These are phyloP conservation scores for Teratosphaeria nubilosa DNA, from an alignment of 2,329 filamentous ascomycete species.

Conservation along the genomic window DNA sequence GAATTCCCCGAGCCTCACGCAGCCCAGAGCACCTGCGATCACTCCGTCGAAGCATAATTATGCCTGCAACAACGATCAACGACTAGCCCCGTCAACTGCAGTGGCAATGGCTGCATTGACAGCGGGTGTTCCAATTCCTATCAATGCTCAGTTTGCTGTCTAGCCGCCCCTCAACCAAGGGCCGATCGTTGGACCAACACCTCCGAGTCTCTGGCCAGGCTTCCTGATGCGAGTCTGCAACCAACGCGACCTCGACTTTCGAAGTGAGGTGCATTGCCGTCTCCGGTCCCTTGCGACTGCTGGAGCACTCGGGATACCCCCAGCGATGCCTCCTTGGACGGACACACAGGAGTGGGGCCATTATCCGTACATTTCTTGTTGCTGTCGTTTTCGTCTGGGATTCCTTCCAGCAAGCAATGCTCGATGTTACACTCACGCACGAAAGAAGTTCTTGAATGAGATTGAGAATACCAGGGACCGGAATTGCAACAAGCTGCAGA, in stretches of 20 bases:
- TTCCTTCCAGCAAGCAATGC: neutral
- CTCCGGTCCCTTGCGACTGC: neutral
- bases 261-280: neutral
- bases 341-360: neutral
- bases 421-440: neutral
- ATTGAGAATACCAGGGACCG: neutral
- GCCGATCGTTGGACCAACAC: neutral
- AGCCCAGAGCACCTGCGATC: neutral
- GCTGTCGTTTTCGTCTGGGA: neutral
- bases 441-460: neutral
- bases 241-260: neutral
- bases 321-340: neutral
- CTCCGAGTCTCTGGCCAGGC: neutral
- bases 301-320: neutral
- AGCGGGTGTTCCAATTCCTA: neutral
- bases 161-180: neutral
- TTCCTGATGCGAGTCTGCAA: slow-evolving; percentile 2
- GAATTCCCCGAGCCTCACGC: neutral
- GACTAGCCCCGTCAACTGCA: neutral
- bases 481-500: neutral
- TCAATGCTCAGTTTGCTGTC: neutral
- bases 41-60: neutral
- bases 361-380: neutral
- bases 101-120: neutral
- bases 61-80: neutral